Conservation (phyloP, 2,329 filamentous ascomycete genomes). For the Aureobasidium sp. region DNA sequence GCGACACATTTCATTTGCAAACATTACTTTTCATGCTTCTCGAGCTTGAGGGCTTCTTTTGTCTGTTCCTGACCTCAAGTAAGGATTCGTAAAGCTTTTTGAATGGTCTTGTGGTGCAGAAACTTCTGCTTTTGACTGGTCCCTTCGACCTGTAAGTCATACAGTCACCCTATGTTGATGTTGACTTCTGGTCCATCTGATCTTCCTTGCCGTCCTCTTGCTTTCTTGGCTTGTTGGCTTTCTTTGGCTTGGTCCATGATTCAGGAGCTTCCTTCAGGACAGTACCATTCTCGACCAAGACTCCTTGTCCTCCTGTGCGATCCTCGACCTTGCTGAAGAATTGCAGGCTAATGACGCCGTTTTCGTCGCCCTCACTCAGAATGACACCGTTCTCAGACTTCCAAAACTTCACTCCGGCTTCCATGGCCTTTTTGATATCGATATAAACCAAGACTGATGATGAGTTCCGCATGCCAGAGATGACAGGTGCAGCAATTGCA, state of each 20-base stretch:
- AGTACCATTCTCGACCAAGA: conserved; percentile 65
- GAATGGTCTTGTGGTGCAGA: conserved; percentile 65
- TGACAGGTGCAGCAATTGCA: conserved; percentile 52
- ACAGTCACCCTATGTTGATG: conserved; percentile 20
- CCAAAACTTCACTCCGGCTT: conserved; percentile 61
- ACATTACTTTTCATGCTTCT: too few species aligned
- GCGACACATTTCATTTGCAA: too few species aligned
- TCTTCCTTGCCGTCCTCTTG: background rate
- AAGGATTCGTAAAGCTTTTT: conserved; percentile 22
- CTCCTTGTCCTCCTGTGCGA: conserved; percentile 50
- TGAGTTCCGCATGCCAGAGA: conserved; percentile 42
- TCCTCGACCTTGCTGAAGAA: conserved; percentile 69
- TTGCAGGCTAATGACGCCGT: conserved; percentile 56
- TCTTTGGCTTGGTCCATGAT: conserved; percentile 37
- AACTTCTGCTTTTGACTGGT: conserved; percentile 79
- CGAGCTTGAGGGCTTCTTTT: too few species aligned
- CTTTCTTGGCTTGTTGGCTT: conserved; percentile 27
- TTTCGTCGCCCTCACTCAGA: conserved; percentile 42
- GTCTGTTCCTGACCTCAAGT: background rate
- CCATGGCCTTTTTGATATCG: conserved; percentile 70
- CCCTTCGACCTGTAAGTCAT: conserved; percentile 72
- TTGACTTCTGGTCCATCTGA: background rate
- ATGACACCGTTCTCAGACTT: conserved; percentile 43
- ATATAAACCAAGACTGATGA: conserved; percentile 66
- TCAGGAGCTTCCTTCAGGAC: conserved; percentile 61